Base-by-base conservation (phyloP, 1,284 basidiomycete genomes). In the Rhizoctonia solani region DNA sequence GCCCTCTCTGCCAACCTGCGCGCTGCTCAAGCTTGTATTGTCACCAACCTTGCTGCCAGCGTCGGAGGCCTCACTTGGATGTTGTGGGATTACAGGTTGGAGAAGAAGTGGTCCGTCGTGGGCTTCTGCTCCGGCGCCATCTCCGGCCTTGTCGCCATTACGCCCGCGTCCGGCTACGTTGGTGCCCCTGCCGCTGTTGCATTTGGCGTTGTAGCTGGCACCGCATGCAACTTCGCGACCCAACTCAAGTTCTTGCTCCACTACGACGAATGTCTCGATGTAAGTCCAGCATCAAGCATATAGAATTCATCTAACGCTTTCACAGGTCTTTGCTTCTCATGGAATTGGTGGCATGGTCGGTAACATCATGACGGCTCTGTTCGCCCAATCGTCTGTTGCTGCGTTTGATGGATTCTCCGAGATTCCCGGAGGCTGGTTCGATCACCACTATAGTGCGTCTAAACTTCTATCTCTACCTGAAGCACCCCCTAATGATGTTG, bases 51-150 rank as follows among this genome's bases (percentile, higher is more conserved):
- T 49, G 87, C 93, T 1, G 93, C 93, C 1, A 86, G 85, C 67
- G 87, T 91, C 37, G 95, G 90, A 55, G 96, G 92, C 13, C 71
- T 98, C 69, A 95, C 93, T 13, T 99, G 96, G 95, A 94, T 98
- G 92, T 78, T 94, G 66, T 88, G 86, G 88, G 95, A 98, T 81
- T 95, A 88, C 79, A 87, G 95, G 68, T 85, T 97, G 68, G 94
- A 97, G 79, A 85, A 84, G 77, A 97, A 98, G 79, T 97, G 89
- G 88, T 93, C 89, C 44, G 90, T 87, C 4, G 92, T 99, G 70
- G 95, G 95, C 14, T 96, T 99, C 81, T 99, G 96, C 81, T 94
- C 93, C 2, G 96, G 96, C 61, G 94, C 93, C 68, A 89, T 98
- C 72, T 82, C 89, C 13, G 95, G 94, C 61, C 85, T 97, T 11